Evolutionary conservation across 352 stramenopile species (phyloP), one percentile per base, ranked within the genome.

Genomic region (Phytophthora citrophthora): DNA sequence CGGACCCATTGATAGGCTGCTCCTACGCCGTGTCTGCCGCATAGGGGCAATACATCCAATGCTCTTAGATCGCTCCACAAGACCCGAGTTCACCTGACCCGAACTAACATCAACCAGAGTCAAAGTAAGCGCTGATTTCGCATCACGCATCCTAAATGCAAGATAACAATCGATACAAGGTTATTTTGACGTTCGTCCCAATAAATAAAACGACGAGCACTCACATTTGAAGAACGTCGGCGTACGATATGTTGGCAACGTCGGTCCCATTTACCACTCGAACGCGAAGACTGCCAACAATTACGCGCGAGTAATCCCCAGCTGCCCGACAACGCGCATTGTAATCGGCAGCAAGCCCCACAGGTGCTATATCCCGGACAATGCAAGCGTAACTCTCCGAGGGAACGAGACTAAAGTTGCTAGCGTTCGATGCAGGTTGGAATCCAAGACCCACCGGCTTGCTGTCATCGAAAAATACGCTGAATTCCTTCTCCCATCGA

Each of bases 401-500:
- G 23, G 31, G 18, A 38, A 61, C 48, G 7, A 55, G 44, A 11
- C 31, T 61, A 26, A 58, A 63, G 47, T 64, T 50, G 49, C 46
- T 63, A 54, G 16, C 36, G 11, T 50, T 55, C 24, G 54, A 39
- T 20, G 61, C 43, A 50, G 53, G 54, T 26, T 69, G 54, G 24
- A 92, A 90, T 7, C 73, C 66, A 26, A 92, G 62, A 27, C 83
- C 83, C 7, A 84, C 77, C 24, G 74, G 60, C 5, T 73, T 76
- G 20, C 39, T 70, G 6, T 74, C 76, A 51, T 90, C 73, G 36
- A 92, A 90, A 31, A 72, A 58, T 7, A 92, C 74, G 20, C 67
- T 74, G 32, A 92, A 81, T 59, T 92, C 81, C 39, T 83, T 86
- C 44, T 83, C 68, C 53, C 76, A 86, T 1, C 20, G 60, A 62